Evolutionary conservation across 495 filamentous ascomycete species (phyloP).

Genomic region (Aspergillus heteromorphus): DNA sequence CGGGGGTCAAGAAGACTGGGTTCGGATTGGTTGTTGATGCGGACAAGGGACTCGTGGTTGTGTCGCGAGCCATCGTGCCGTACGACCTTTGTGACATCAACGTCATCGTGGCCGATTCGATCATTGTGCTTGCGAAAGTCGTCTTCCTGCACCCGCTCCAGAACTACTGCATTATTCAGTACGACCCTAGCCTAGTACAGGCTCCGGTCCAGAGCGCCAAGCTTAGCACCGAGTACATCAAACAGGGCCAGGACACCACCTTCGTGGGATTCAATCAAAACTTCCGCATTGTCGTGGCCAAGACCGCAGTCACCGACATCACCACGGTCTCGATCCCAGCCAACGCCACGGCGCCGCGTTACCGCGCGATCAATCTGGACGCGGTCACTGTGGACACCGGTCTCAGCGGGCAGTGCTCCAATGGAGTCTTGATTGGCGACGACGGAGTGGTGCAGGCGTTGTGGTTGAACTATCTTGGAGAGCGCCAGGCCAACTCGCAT

Average conservation of each 20-base stretch:
- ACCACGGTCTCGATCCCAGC: constrained; percentile 96
- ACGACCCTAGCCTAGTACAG: constrained; percentile 86
- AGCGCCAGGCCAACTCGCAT: constrained; percentile 67
- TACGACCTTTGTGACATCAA: constrained; percentile 96
- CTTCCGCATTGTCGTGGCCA: constrained; percentile 83
- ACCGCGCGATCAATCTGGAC: constrained; percentile 93
- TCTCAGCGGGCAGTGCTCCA: constrained; percentile 87
- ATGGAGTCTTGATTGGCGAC: constrained; percentile 81
- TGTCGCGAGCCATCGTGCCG: constrained; percentile 87
- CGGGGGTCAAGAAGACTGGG: constrained; percentile 84
- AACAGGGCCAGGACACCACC: constrained; percentile 83
- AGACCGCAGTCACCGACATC: constrained; percentile 94
- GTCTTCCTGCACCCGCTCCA: constrained; percentile 97
- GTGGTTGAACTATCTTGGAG: constrained; percentile 94
- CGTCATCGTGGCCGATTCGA: constrained; percentile 90
- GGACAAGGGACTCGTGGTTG: constrained; percentile 87
- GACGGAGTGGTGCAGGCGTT: constrained; percentile 90
- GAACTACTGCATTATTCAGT: constrained; percentile 94
- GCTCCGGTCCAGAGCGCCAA: constrained; percentile 87
- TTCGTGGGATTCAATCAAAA: constrained; percentile 98
- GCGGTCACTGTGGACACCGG: constrained; percentile 95
- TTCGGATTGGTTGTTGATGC: constrained; percentile 95
- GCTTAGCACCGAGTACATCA: constrained; percentile 74
- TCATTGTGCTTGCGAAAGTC: constrained; percentile 89
- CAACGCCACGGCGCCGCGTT: constrained; percentile 84